Evolutionary conservation across 306 rosid genomes (phyloP).

Genomic region (Cotoneaster glaucophyllus): DNA sequence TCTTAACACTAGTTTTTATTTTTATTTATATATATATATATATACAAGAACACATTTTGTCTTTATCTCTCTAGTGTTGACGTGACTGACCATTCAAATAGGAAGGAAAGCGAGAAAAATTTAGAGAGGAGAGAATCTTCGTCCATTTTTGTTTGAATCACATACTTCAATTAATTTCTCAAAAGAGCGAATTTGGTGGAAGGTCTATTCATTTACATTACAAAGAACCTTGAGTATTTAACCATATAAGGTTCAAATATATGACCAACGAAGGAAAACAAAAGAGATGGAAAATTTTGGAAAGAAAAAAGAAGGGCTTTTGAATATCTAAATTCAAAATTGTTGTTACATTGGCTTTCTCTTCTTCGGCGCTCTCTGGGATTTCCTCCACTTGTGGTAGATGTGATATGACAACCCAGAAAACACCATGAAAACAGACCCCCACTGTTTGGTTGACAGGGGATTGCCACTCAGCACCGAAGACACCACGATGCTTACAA

Average conservation of each 20-base stretch:
- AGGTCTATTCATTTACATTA: constrained; percentile 39
- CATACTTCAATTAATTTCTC: too few relatives aligned
- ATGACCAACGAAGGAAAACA: not conserved
- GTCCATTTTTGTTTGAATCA: too few relatives aligned
- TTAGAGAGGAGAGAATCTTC: too few relatives aligned
- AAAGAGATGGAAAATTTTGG: not conserved
- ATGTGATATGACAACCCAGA: constrained; percentile 92
- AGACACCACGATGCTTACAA: constrained; percentile 91
- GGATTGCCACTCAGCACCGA: constrained; percentile 92
- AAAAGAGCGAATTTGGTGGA: too few relatives aligned
- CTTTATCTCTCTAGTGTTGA: too few relatives aligned
- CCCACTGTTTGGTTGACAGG: constrained; percentile 87
- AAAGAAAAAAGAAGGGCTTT: not conserved
- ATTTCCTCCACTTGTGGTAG: constrained; percentile 87
- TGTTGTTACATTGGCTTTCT: constrained; percentile 58
- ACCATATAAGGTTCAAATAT: constrained; percentile 21
- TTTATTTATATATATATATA: too few relatives aligned
- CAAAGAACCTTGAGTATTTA: constrained; percentile 22
- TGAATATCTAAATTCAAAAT: constrained; percentile 27
- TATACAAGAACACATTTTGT: too few relatives aligned
- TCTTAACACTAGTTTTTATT: too few relatives aligned
- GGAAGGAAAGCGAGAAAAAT: too few relatives aligned
- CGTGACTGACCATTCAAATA: too few relatives aligned
- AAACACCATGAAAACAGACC: constrained; percentile 82
- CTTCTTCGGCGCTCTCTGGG: constrained; percentile 76